Conservation (phyloP, 768 basidiomycete genomes). For the Mycena amicta region DNA sequence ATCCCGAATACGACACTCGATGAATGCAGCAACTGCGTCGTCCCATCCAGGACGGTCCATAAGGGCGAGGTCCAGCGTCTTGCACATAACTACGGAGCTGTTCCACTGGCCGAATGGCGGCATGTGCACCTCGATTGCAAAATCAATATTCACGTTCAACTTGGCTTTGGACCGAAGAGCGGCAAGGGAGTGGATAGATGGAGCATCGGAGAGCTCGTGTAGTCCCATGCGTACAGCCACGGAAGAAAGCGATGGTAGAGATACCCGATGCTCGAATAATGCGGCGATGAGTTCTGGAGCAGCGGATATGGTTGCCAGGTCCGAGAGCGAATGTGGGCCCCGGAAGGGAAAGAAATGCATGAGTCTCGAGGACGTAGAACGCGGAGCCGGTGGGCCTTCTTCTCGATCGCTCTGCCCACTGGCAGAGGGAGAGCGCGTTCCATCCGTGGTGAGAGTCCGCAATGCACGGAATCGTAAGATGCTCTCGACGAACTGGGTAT, state of each 20-base stretch:
- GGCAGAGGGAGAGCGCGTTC: too few relatives aligned
- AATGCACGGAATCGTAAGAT: background rate
- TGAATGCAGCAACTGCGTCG: background rate
- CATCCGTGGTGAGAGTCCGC: constrained; percentile 1
- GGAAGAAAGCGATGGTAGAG: background rate
- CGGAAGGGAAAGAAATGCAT: background rate
- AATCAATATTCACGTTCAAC: background rate
- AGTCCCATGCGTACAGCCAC: constrained; percentile 1
- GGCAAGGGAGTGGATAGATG: background rate
- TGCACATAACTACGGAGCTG: constrained; percentile 1
- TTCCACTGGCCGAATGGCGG: background rate
- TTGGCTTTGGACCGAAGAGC: background rate
- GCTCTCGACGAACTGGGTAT: background rate
- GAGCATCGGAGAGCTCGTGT: background rate
- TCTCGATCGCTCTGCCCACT: background rate
- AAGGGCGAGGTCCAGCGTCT: constrained; percentile 4
- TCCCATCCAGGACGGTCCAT: background rate
- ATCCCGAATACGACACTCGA: constrained; percentile 1
- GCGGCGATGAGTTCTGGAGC: constrained; percentile 1
- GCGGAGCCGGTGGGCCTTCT: background rate
- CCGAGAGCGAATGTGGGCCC: background rate
- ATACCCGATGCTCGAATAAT: background rate
- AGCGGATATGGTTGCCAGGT: background rate
- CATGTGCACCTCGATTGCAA: constrained; percentile 1
- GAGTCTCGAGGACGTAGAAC: background rate